Percentiles rank a stretch among this genome's conserved stretches.
phyloP scores from a whole-genome alignment of 768 basidiomycete species.

The Galerina sulciceps region DNA sequence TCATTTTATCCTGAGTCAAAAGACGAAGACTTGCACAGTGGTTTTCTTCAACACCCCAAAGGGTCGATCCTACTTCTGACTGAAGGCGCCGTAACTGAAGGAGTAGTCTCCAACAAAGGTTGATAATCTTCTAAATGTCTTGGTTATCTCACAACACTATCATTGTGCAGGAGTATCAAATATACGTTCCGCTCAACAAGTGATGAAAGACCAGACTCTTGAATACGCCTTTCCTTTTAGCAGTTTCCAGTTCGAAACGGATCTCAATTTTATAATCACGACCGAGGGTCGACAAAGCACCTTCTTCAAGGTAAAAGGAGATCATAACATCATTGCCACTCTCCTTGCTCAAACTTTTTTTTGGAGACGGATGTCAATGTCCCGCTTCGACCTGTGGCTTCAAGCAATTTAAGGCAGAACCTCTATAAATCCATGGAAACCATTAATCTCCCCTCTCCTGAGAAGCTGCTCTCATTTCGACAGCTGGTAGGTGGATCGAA shows the following conservation, averaged over 20 bases:
- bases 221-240: constrained; percentile 81
- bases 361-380: constrained; percentile 61
- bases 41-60: constrained; percentile 71
- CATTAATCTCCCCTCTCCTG: constrained; percentile 48
- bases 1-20: constrained; percentile 69
- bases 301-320: constrained; percentile 65
- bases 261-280: constrained; percentile 67
- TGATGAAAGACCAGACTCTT: constrained; percentile 66
- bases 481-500: constrained; percentile 65
- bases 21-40: constrained; percentile 73
- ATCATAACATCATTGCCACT: background rate
- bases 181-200: constrained; percentile 64
- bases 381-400: constrained; percentile 41
- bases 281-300: constrained; percentile 70
- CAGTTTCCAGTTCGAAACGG: constrained; percentile 72
- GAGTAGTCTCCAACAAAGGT: constrained; percentile 61
- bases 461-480: constrained; percentile 59
- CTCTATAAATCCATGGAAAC: constrained; percentile 55
- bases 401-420: constrained; percentile 17
- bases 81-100: constrained; percentile 72
- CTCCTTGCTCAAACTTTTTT: background rate
- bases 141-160: background rate
- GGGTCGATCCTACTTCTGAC: constrained; percentile 65
- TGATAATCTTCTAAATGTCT: constrained; percentile 25
- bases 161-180: constrained; percentile 58